Evolutionary conservation across 768 basidiomycete species (phyloP).

Genomic region (Boletellus ananiceps): DNA sequence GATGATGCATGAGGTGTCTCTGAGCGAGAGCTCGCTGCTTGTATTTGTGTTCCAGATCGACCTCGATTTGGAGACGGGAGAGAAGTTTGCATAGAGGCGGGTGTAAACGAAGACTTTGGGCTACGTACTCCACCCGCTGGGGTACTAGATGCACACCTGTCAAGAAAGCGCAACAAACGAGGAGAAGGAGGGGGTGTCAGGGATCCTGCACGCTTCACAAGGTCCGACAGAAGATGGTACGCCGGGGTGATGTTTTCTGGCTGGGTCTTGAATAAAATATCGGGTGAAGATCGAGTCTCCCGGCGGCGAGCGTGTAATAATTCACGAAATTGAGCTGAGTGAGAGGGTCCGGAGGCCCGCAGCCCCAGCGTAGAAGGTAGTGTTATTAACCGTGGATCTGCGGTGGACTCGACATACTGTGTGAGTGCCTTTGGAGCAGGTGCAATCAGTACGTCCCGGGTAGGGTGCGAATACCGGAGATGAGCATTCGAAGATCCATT

Average conservation of each 20-base stretch:
- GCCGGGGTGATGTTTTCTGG: conserved; percentile 50
- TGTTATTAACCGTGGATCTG: conserved; percentile 48
- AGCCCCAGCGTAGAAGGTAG: conserved; percentile 72
- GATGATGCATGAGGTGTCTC: conserved; percentile 27
- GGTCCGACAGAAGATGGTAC: conserved; percentile 57
- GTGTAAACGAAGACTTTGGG: conserved; percentile 10
- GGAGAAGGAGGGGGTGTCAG: conserved; percentile 21
- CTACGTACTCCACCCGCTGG: conserved; percentile 27
- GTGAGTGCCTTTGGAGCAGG: conserved; percentile 74
- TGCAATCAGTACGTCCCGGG: conserved; percentile 52
- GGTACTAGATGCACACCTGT: conserved; percentile 33
- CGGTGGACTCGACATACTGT: conserved; percentile 59
- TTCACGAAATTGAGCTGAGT: conserved; percentile 14
- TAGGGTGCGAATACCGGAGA: conserved; percentile 48
- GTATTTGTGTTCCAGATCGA: conserved; percentile 8
- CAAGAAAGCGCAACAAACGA: conserved; percentile 30
- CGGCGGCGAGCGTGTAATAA: not conserved
- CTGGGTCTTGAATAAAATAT: conserved; percentile 34
- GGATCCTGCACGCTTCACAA: conserved; percentile 39
- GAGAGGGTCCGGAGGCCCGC: conserved; percentile 35
- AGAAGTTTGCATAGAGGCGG: conserved; percentile 11
- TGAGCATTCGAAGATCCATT: conserved; percentile 29
- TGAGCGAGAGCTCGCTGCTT: conserved; percentile 24
- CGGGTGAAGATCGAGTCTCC: conserved; percentile 1
- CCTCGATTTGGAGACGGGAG: conserved; percentile 13